These are phyloP conservation scores for Nothophaeocryptopus gaeumannii DNA, from an alignment of 2,329 filamentous ascomycete species.

Conservation along the genomic window DNA sequence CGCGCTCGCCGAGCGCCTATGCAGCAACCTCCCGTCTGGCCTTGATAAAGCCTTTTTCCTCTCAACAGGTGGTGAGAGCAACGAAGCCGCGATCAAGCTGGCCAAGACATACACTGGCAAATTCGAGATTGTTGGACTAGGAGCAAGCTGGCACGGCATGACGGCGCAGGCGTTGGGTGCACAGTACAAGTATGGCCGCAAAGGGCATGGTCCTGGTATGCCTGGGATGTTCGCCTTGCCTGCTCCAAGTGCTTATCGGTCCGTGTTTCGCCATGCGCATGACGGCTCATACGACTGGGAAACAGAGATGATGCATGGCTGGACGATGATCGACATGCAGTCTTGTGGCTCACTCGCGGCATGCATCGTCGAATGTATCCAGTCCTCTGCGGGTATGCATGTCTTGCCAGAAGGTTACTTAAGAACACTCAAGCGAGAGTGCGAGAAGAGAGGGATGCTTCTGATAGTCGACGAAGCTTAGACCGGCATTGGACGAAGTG, in stretches of 20 bases:
- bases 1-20: conserved; percentile 43
- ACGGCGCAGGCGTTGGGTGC: conserved; percentile 53
- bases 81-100: conserved; percentile 61
- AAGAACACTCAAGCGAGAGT: conserved; percentile 52
- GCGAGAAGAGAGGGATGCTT: conserved; percentile 54
- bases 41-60: conserved; percentile 58
- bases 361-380: conserved; percentile 60
- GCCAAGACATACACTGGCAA: conserved; percentile 63
- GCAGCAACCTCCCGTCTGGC: conserved; percentile 49
- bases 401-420: conserved; percentile 59
- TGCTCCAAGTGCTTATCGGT: conserved; percentile 60
- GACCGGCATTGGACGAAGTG: conserved; percentile 56
- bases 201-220: conserved; percentile 46
- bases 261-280: conserved; percentile 52
- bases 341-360: conserved; percentile 61
- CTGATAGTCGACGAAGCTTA: conserved; percentile 60
- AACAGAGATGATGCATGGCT: conserved; percentile 61
- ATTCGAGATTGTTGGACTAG: conserved; percentile 61
- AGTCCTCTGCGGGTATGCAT: conserved; percentile 58
- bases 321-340: conserved; percentile 57
- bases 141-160: conserved; percentile 60
- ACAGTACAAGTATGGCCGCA: conserved; percentile 54
- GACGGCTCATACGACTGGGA: conserved; percentile 65
- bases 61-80: conserved; percentile 53
- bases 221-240: conserved; percentile 59